Evolutionary conservation across 1,139 yeast species (phyloP), one percentile per base, ranked within the genome.

Genomic region (Lipomyces yarrowii): DNA sequence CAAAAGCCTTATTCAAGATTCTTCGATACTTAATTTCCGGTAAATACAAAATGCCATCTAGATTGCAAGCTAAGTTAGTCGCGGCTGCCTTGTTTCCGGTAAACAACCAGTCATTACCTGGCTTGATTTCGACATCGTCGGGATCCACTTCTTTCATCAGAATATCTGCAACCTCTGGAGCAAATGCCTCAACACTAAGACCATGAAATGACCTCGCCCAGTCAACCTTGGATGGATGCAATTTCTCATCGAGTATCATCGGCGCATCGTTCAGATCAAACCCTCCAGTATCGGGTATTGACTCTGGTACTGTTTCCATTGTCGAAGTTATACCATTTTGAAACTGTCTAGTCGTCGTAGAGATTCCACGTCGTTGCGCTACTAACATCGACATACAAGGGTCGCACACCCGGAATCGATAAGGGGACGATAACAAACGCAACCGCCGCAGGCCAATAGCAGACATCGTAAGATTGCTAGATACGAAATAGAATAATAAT

Each of bases 1-100:
- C 99, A 81, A 94, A 93, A 0, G 98, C 96, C 53, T 83, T 83
- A 78, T 93, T 93, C 72, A 94, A 79, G 46, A 92, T 89, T 59
- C 99, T 84, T 70, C 99, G 85, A 76, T 94, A 94, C 76, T 93
- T 92, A 77, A 94, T 94, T 77, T 94, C 99, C 0, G 99, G 99
- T 61, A 94, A 80, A 74, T 91, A 94, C 15, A 94, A 78, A 63
- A 94, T 81, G 21, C 99, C 98, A 76, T 94, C 99, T 0, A 54
- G 11, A 21, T 37, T 30, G 10, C 26, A 23, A n/a, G 42, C 15
- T 13, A 42, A 48, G 39, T 60, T 35, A 30, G 51, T 30, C 39
- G 26, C 8, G 26, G 23, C 46, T n/a, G 30, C 10, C 42, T 37
- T 13, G 42, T 13, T 13, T 13, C 13, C n/a, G 5, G 11, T 33